Evolutionary conservation across 2,329 filamentous ascomycete species (phyloP).

Genomic region (Calonectria hawksworthii): DNA sequence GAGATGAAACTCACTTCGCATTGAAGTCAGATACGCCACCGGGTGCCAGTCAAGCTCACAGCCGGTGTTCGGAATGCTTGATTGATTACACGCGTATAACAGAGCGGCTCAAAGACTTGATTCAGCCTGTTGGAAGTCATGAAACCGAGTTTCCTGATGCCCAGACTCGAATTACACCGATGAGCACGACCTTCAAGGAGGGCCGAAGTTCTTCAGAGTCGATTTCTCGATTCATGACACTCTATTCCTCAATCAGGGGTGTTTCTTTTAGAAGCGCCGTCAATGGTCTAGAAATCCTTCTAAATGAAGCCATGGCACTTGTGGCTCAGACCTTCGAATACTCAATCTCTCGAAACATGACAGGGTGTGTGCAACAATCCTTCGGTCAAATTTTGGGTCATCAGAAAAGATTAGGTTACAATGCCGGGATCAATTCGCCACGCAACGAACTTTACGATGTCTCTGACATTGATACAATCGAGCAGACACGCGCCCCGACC

Average conservation of each 20-base stretch:
- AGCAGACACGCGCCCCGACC: background rate
- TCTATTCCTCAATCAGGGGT: conserved; percentile 35
- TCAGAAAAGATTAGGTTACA: conserved; percentile 10
- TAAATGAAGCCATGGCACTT: conserved; percentile 61
- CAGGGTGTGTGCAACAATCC: conserved; percentile 31
- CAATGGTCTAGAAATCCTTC: conserved; percentile 60
- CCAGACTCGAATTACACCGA: conserved; percentile 25
- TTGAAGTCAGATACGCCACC: background rate
- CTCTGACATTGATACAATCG: conserved; percentile 16
- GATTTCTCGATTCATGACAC: conserved; percentile 31
- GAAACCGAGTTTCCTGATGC: background rate
- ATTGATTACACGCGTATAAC: conserved; percentile 44
- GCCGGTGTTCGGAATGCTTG: background rate
- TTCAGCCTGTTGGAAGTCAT: conserved; percentile 39
- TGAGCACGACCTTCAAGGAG: background rate
- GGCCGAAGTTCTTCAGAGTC: conserved; percentile 42
- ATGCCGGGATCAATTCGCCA: background rate
- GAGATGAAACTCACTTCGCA: background rate
- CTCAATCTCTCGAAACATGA: conserved; percentile 39
- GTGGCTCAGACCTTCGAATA: conserved; percentile 56
- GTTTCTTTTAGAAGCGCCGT: conserved; percentile 53
- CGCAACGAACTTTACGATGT: conserved; percentile 26
- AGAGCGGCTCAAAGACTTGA: conserved; percentile 51
- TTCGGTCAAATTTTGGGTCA: conserved; percentile 26
- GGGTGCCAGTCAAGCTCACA: background rate